Evolutionary conservation across 208 protist genomes (phyloP).

Genomic region (Phytomonas sp.): DNA sequence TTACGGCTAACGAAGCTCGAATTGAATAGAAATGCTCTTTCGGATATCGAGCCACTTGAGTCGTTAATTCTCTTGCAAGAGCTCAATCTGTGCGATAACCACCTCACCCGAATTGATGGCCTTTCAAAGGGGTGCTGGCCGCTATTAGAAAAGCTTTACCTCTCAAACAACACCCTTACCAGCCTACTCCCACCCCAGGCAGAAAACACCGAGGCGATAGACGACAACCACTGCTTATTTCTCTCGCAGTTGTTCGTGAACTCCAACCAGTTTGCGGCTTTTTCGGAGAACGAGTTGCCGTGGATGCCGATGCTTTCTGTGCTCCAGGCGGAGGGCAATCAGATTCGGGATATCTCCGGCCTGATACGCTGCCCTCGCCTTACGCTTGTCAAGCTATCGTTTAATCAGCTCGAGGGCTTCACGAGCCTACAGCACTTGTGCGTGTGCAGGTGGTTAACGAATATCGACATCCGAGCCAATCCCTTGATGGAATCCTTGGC

Average conservation of each 20-base stretch:
- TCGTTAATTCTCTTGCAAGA: conserved; percentile 35
- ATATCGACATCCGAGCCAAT: conserved; percentile 55
- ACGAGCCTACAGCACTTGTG: conserved; percentile 31
- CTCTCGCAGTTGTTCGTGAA: conserved; percentile 75
- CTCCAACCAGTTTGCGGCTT: conserved; percentile 29
- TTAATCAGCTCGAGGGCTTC: conserved; percentile 40
- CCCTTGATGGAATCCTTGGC: conserved; percentile 18
- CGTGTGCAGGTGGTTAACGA: conserved; percentile 29
- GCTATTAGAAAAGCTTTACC: conserved; percentile 48
- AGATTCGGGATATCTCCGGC: conserved; percentile 41
- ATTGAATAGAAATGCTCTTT: conserved; percentile 45
- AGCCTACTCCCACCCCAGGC: conserved; percentile 4
- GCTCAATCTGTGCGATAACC: conserved; percentile 59
- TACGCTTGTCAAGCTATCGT: conserved; percentile 36
- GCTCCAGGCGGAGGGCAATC: conserved; percentile 71
- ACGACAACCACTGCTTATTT: conserved; percentile 20
- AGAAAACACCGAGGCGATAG: neutral
- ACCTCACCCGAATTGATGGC: conserved; percentile 21
- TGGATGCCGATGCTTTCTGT: conserved; percentile 65
- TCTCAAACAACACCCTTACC: conserved; percentile 49
- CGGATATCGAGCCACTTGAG: conserved; percentile 21
- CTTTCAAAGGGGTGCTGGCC: neutral
- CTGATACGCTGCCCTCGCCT: conserved; percentile 51
- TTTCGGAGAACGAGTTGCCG: conserved; percentile 23
- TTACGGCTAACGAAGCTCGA: conserved; percentile 28